Evolutionary conservation across 2,329 filamentous ascomycete species (phyloP), one percentile per base, ranked within the genome.

Genomic region (Fusarium zealandicum): DNA sequence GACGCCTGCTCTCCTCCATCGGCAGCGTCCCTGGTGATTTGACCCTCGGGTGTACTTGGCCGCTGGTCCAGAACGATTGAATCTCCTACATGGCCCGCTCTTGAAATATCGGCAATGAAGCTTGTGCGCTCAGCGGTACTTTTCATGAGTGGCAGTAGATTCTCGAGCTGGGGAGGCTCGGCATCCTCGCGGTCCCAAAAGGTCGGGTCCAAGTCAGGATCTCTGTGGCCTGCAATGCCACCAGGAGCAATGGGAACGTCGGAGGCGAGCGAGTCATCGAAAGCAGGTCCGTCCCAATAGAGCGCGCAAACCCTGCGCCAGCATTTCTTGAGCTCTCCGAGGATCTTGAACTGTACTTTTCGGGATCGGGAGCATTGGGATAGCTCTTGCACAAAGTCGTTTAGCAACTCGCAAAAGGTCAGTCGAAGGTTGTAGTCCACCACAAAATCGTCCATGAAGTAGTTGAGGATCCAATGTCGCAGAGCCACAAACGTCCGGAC

Each of bases 391-490:
- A 84, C 80, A 38, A 88, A 81, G 42, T 80, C 78, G 71, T 98
- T 97, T 53, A 97, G 80, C 8, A 92, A 80, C 27, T 86, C 80
- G 74, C 93, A 97, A 70, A 97, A 97, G 13, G 85, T 84, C 5
- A 83, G 78, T 8, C 93, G 87, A 27, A 98, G 79, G 37, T 83
- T 78, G 69, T 89, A 87, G 69, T 93, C 86, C 18, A 88, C 75
- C 33, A 96, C 85, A 71, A 96, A 99, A 70, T 99, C 95, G 70
- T 99, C 95, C 49, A 90, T 82, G 64, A 98, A 99, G 73, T 99
- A 99, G 72, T 99, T 99, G 58, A 99, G 76, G 51, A 98, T 93
- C 95, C 95, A 99, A 73, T 99, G 95, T 51, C 95, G 87, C 37
- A 98, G 81, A 7, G 95, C 95, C 20, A 97, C 95, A 76, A 98